Base-by-base conservation (phyloP, 108 stramenopile genomes). In the Cyclotella baltica region DNA sequence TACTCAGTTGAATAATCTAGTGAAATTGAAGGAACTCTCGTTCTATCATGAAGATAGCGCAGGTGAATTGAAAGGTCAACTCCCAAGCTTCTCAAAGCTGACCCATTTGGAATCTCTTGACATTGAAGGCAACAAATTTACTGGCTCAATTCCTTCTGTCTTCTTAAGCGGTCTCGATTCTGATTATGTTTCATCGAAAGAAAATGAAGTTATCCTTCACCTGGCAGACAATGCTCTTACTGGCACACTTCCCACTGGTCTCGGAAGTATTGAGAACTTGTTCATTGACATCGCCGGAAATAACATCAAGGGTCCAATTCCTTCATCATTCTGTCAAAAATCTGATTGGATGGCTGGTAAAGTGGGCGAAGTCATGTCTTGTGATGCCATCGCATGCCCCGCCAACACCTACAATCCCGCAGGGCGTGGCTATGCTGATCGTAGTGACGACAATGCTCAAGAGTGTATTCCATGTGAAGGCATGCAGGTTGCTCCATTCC, bases 301-400 rank as follows among this genome's bases (percentile, higher is more conserved):
- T 28, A 56, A 83, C 58, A 59, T 83, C 61, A 73, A 51, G 48
- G 83, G 68, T 3, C 76, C 76, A 28, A 55, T 84, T 48, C 83
- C 83, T 19, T 8, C 51, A 31, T 55, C 79, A 16, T 84, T 81
- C 30, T 84, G 83, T 23, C 35, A 50, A 22, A 56, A 84, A 52
- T 58, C 80, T 1, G 4, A 29, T 25, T 84, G 83, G 83, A 84
- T 84, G 90, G 70, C 65, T 50, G 92, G 92, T 19, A 68, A 78
- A 31, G 86, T 93, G 31, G 81, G 74, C 19, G 64, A 73, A 11
- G 52, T 88, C 31, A 71, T 59, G 25, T 77, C 83, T 2, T 95
- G 94, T 62, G 66, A 92, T 62, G 90, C 89, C 11, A 88, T 96
- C 40, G 70, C 92, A 28, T 96, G 94, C 70, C 91, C 89, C 10